Conservation (phyloP, 2,329 filamentous ascomycete genomes). For the Colletotrichum acutatum region DNA sequence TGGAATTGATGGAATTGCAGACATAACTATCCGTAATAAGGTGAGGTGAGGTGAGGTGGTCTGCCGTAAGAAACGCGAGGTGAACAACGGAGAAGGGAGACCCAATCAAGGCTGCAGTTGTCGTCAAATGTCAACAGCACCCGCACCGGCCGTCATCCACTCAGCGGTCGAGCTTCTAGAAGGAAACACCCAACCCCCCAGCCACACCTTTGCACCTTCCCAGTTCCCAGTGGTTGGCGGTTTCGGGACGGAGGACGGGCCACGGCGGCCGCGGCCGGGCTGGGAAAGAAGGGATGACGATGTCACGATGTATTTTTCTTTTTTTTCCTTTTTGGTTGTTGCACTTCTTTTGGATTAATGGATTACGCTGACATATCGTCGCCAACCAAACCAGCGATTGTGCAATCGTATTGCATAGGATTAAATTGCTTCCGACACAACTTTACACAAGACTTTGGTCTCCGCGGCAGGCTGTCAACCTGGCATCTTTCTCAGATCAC, state of each 20-base stretch:
- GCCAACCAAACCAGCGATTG: slow-evolving; percentile 29
- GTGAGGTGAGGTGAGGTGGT: too few relatives aligned
- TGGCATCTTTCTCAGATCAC: background rate
- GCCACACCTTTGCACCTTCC: background rate
- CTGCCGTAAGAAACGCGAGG: background rate
- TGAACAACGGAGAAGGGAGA: background rate
- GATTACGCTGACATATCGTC: slow-evolving; percentile 6
- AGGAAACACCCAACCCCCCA: slow-evolving; percentile 1
- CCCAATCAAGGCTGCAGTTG: background rate
- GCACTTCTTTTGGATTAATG: background rate
- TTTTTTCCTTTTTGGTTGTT: background rate
- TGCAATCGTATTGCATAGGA: background rate
- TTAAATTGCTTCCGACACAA: too few relatives aligned
- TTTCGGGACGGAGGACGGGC: background rate
- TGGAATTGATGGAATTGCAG: background rate
- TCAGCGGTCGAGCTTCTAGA: slow-evolving; percentile 33
- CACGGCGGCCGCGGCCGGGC: background rate
- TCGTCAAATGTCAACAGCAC: slow-evolving; percentile 18
- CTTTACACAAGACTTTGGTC: background rate
- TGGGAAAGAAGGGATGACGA: background rate
- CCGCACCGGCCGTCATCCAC: slow-evolving; percentile 25
- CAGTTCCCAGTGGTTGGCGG: background rate
- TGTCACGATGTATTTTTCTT: background rate
- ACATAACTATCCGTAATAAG: too few relatives aligned
- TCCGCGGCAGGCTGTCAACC: background rate